Evolutionary conservation across 768 basidiomycete species (phyloP).

Genomic region (Crucibulum laeve): DNA sequence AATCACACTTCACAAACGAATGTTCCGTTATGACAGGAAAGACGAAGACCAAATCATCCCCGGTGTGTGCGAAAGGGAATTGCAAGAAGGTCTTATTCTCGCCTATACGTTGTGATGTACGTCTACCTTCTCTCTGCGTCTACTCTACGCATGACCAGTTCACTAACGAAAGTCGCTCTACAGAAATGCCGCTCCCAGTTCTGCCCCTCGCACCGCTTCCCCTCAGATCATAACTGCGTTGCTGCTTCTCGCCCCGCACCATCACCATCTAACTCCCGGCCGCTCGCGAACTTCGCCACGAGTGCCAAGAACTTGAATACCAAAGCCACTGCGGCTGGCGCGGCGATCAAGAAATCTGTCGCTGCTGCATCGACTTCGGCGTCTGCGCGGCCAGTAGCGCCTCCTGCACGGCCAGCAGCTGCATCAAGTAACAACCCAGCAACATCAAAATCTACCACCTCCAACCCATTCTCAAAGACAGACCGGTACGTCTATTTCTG

Average conservation of each 20-base stretch:
- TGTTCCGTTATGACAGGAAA: constrained; percentile 71
- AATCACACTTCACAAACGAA: constrained; percentile 60
- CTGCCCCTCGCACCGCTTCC: constrained; percentile 78
- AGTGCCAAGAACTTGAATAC: constrained; percentile 34
- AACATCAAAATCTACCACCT: constrained; percentile 10
- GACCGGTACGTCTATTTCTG: constrained; percentile 58
- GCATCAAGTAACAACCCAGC: constrained; percentile 11
- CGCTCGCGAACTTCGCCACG: constrained; percentile 29
- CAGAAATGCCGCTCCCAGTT: constrained; percentile 72
- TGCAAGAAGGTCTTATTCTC: constrained; percentile 74
- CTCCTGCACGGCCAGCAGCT: constrained; percentile 13
- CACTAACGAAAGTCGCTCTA: not conserved
- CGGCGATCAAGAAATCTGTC: constrained; percentile 30
- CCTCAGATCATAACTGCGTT: constrained; percentile 61
- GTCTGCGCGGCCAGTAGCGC: constrained; percentile 10
- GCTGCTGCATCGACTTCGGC: constrained; percentile 18
- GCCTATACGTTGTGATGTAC: constrained; percentile 70
- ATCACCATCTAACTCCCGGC: constrained; percentile 11
- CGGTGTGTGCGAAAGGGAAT: constrained; percentile 53
- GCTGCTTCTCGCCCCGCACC: constrained; percentile 11
- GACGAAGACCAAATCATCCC: constrained; percentile 38
- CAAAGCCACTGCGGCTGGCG: constrained; percentile 30
- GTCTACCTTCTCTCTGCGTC: constrained; percentile 22
- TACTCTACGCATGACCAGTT: constrained; percentile 4
- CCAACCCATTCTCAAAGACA: constrained; percentile 39